Evolutionary conservation across 192 early-diverging fungal genomes (phyloP), one percentile per base, ranked within the genome.

Genomic region (Globomyces pollinis-pini): DNA sequence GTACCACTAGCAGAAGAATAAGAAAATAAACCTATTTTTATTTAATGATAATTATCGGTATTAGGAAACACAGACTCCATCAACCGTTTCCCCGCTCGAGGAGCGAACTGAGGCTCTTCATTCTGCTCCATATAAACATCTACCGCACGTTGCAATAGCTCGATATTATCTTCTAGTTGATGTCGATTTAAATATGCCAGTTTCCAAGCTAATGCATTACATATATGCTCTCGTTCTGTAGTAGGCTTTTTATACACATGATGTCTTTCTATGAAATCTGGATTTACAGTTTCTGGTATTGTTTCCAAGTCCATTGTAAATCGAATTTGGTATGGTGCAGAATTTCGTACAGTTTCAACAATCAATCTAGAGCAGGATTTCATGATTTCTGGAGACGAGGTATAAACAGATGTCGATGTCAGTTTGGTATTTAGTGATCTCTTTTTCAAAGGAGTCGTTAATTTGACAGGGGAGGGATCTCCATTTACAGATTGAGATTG

Each of bases 141-240:
- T 33, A 84, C 23, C 1, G 70, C 75, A 41, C 68, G 62, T 44
- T 82, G 82, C 20, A 84, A 64, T n/a, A 83, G 26, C 0, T 64
- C 50, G 33, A 59, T 66, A 20, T 67, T 78, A 34, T 73, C 76
- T 15, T 31, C 39, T 3, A 83, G 52, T 38, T 67, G 32, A 2
- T 35, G 16, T 21, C 18, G 51, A 52, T 84, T 84, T 41, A 83
- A 35, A 11, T 41, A 64, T 23, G 74, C 77, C 66, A 87, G 59
- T 62, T 82, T 80, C 86, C 86, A 88, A 6, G 74, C 84, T 42
- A 86, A 53, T 34, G 84, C 79, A 63, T 75, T 88, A 60, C 64
- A 80, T 44, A 31, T 50, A 49, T 51, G 68, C 66, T 74, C 84
- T 16, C 60, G 64, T 41, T 72, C 67, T 59, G 61, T 63, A 24